phyloP scores from a whole-genome alignment of 2,329 filamentous ascomycete genomes.

The Colletotrichum sidae region DNA sequence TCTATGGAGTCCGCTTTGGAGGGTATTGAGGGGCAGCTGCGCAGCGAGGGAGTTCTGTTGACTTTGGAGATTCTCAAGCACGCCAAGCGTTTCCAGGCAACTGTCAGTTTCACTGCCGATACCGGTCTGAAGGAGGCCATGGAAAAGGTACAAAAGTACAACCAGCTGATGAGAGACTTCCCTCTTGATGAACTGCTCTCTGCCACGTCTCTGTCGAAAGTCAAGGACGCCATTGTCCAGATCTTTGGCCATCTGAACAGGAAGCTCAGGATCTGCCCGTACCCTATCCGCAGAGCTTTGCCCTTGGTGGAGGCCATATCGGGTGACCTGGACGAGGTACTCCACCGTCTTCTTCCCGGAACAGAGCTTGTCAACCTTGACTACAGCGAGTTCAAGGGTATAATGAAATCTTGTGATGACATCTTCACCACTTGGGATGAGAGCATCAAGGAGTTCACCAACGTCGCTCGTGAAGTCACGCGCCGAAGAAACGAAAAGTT shows the following conservation, averaged over 20 bases:
- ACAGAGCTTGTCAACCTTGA: conserved; percentile 91
- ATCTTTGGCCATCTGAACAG: conserved; percentile 98
- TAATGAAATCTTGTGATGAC: conserved; percentile 85
- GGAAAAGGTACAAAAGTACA: conserved; percentile 98
- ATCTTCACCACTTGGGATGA: conserved; percentile 97
- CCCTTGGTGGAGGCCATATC: conserved; percentile 98
- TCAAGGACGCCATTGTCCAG: conserved; percentile 87
- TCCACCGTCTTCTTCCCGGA: conserved; percentile 88
- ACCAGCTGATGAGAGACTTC: conserved; percentile 98
- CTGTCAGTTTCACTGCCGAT: conserved; percentile 95
- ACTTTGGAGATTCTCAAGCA: conserved; percentile 96
- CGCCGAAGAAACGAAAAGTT: conserved; percentile 96
- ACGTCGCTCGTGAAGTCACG: conserved; percentile 94
- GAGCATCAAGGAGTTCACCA: conserved; percentile 96
- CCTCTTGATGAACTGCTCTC: conserved; percentile 94
- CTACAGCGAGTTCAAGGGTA: conserved; percentile 86
- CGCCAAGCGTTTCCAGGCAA: conserved; percentile 97
- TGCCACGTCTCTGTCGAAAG: conserved; percentile 87
- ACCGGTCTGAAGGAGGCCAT: conserved; percentile 96
- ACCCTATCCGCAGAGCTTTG: conserved; percentile 90
- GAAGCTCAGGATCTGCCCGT: conserved; percentile 95
- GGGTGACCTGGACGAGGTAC: conserved; percentile 85
- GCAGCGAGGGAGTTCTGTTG: conserved; percentile 87
- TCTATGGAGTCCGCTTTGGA: conserved; percentile 96
- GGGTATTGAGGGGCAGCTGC: conserved; percentile 88